These are phyloP conservation scores for Venturia aucupariae DNA, from an alignment of 2,329 filamentous ascomycete genomes.

Conservation along the genomic window DNA sequence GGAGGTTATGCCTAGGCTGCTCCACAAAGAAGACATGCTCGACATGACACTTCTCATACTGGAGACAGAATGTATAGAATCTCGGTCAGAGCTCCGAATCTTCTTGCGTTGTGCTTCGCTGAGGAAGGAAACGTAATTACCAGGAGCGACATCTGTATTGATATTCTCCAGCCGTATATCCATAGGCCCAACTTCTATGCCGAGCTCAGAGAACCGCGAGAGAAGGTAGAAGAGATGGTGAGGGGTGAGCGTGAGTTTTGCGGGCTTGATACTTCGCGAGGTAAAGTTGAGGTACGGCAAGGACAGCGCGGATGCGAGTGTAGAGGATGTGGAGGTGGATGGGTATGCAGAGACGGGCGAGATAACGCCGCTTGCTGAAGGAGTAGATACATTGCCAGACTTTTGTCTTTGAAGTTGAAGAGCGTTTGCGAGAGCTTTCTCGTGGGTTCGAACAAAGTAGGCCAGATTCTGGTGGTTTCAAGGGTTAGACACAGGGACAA, in stretches of 20 bases:
- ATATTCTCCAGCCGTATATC: conserved; percentile 92
- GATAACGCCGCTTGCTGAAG: conserved; percentile 27
- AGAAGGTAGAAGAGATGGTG: conserved; percentile 96
- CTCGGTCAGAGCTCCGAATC: conserved; percentile 69
- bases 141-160: conserved; percentile 73
- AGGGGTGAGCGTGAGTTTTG: conserved; percentile 84
- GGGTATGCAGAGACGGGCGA: conserved; percentile 46
- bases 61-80: conserved; percentile 90
- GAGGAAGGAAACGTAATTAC: conserved; percentile 94
- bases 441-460: conserved; percentile 91
- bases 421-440: conserved; percentile 93
- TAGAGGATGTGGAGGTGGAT: conserved; percentile 57
- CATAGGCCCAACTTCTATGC: conserved; percentile 88
- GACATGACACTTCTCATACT: conserved; percentile 97
- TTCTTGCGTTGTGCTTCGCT: conserved; percentile 73
- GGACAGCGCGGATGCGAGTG: conserved; percentile 75
- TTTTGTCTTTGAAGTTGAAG: conserved; percentile 61
- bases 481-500: conserved; percentile 8
- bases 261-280: conserved; percentile 76
- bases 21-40: conserved; percentile 89
- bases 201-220: conserved; percentile 87
- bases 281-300: conserved; percentile 77
- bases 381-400: conserved; percentile 56
- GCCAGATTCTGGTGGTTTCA: conserved; percentile 64
- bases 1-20: conserved; percentile 61